These are phyloP conservation scores for Lolium multiflorum DNA, from an alignment of 176 grass and related monocot species.

Conservation along the genomic window DNA sequence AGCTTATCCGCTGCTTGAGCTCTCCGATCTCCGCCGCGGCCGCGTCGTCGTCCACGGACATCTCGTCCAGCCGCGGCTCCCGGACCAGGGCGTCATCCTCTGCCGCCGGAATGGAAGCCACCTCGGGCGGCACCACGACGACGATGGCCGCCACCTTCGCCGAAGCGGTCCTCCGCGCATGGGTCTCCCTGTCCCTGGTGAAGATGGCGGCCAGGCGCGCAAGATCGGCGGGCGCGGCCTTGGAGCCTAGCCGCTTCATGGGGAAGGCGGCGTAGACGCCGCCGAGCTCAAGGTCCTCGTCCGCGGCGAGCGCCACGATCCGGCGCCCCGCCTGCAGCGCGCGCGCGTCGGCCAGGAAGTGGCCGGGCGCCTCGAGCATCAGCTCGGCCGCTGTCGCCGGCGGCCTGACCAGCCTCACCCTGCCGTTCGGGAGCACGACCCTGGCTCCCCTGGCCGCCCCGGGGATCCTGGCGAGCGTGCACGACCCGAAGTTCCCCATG, in stretches of 20 bases:
- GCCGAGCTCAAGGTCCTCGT: slow-evolving; percentile 69
- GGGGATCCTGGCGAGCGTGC: slow-evolving; percentile 47
- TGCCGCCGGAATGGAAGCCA: not conserved
- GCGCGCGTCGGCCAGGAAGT: slow-evolving; percentile 33
- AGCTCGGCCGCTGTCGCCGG: slow-evolving; percentile 69
- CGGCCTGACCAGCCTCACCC: slow-evolving; percentile 42
- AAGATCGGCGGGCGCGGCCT: slow-evolving; percentile 52
- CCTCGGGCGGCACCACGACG: slow-evolving; percentile 36
- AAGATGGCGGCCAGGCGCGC: slow-evolving; percentile 58
- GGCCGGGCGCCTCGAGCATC: slow-evolving; percentile 65
- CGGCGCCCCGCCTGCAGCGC: slow-evolving; percentile 63
- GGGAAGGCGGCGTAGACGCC: slow-evolving; percentile 72
- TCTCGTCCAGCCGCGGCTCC: slow-evolving; percentile 55
- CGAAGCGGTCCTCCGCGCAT: slow-evolving; percentile 26
- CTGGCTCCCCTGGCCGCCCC: slow-evolving; percentile 31
- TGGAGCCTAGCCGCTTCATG: slow-evolving; percentile 76
- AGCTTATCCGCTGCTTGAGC: slow-evolving; percentile 75
- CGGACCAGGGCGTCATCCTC: not conserved
- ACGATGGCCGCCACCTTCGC: slow-evolving; percentile 56
- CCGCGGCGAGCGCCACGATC: slow-evolving; percentile 64
- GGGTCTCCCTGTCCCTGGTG: slow-evolving; percentile 56
- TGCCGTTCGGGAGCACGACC: slow-evolving; percentile 70
- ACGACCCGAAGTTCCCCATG: slow-evolving; percentile 93
- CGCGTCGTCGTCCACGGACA: slow-evolving; percentile 53
- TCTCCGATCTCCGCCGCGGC: slow-evolving; percentile 62